Percentiles rank a stretch among this genome's conserved stretches.
Evolutionary conservation across 768 basidiomycete species (phyloP).

Genomic region (Sarcomyxa edulis): DNA sequence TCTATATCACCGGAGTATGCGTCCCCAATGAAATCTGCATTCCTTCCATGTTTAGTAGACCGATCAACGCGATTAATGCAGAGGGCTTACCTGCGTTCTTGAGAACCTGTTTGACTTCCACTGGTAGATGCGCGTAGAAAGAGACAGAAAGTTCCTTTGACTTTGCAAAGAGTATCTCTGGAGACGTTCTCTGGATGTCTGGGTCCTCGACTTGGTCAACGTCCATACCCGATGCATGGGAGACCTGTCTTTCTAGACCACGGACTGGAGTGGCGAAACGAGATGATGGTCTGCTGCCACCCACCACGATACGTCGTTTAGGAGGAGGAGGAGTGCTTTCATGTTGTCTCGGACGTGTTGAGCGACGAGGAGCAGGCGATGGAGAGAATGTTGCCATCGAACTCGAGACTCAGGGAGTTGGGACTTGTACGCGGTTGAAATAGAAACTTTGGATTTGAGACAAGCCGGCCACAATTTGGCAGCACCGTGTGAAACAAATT

Average conservation of each 20-base stretch:
- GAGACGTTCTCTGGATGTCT: slow-evolving; percentile 29
- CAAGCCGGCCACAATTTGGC: no score
- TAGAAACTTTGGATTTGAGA: no score
- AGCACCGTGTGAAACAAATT: no score
- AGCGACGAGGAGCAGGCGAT: slow-evolving; percentile 55
- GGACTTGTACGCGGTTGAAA: no score
- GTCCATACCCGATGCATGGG: slow-evolving; percentile 58
- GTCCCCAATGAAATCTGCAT: slow-evolving; percentile 66
- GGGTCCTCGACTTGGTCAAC: slow-evolving; percentile 49
- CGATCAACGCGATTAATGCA: no score
- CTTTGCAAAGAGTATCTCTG: slow-evolving; percentile 58
- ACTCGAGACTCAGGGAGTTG: no score
- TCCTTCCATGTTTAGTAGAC: no score
- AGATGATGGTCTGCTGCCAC: slow-evolving; percentile 25
- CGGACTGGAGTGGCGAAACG: slow-evolving; percentile 39
- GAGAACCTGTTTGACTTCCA: slow-evolving; percentile 70
- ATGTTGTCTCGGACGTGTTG: slow-evolving; percentile 27
- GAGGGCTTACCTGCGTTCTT: slow-evolving; percentile 61
- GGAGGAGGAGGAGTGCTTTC: slow-evolving; percentile 25
- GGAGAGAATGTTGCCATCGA: slow-evolving; percentile 58
- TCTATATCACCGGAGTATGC: slow-evolving; percentile 70
- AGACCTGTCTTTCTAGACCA: slow-evolving; percentile 15
- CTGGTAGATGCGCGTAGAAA: slow-evolving; percentile 65
- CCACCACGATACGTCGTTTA: slow-evolving; percentile 21
- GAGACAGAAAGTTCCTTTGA: slow-evolving; percentile 64